Evolutionary conservation across 2,329 filamentous ascomycete species (phyloP).

Genomic region (Fusarium oxysporum): DNA sequence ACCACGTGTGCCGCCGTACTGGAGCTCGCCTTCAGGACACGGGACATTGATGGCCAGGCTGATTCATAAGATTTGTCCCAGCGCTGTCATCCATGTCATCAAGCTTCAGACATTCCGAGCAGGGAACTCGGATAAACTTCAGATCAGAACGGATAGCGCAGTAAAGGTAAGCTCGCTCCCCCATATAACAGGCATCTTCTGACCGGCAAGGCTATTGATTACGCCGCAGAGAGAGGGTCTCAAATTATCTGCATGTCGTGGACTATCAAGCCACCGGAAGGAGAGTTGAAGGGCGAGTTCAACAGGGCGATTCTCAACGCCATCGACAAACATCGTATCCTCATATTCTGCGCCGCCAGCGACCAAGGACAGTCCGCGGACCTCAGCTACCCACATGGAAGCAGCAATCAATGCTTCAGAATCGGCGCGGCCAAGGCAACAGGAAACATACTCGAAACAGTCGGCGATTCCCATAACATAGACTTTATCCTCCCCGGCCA

Average conservation of each 20-base stretch:
- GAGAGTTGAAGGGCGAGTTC: neutral
- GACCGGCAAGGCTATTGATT: neutral
- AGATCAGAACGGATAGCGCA: neutral
- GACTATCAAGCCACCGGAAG: neutral
- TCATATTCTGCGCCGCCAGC: neutral
- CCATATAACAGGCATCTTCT: neutral
- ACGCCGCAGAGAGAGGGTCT: neutral
- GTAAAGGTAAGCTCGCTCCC: neutral
- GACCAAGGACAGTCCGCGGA: conserved; percentile 13
- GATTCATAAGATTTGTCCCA: neutral
- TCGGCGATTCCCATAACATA: neutral
- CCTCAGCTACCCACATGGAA: conserved; percentile 7
- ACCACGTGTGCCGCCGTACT: neutral
- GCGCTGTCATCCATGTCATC: neutral
- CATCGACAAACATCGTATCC: neutral
- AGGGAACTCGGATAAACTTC: neutral
- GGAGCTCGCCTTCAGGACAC: neutral
- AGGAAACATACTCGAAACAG: conserved; percentile 3
- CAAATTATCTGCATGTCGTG: conserved; percentile 1
- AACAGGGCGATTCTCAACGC: neutral
- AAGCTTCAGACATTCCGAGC: neutral
- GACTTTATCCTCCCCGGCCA: neutral
- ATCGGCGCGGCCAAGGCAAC: conserved; percentile 25
- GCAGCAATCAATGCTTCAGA: conserved; percentile 11
- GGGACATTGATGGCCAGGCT: neutral